phyloP scores from a whole-genome alignment of 2,329 filamentous ascomycete species.

The Kalaharituber pfeilii region DNA sequence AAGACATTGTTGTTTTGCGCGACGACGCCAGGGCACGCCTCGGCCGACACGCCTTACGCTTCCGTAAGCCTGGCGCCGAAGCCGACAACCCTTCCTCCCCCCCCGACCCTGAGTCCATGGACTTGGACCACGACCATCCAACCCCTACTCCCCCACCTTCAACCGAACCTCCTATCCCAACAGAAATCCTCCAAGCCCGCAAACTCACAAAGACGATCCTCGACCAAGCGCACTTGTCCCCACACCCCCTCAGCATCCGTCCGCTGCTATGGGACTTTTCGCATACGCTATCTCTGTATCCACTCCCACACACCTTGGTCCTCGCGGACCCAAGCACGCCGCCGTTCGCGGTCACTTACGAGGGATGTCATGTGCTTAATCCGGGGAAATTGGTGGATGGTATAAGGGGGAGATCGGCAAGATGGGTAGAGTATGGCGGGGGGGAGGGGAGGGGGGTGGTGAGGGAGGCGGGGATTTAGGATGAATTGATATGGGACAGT shows the following conservation, averaged over 20 bases:
- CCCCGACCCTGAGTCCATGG: slow-evolving; percentile 19
- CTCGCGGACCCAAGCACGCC: slow-evolving; percentile 67
- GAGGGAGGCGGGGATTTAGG: slow-evolving; percentile 6
- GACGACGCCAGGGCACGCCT: slow-evolving; percentile 73
- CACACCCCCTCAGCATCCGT: slow-evolving; percentile 61
- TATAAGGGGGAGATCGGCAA: slow-evolving; percentile 48
- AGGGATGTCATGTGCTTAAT: slow-evolving; percentile 92
- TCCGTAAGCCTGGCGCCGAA: slow-evolving; percentile 32
- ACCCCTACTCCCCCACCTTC: background rate
- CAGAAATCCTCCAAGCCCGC: slow-evolving; percentile 38
- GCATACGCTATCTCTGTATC: slow-evolving; percentile 58
- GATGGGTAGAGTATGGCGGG: slow-evolving; percentile 79
- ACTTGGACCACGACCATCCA: slow-evolving; percentile 12
- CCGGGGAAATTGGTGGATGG: slow-evolving; percentile 59
- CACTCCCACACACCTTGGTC: slow-evolving; percentile 66
- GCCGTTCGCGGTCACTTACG: slow-evolving; percentile 76
- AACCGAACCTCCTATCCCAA: slow-evolving; percentile 14
- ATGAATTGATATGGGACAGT: background rate
- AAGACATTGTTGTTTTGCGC: slow-evolving; percentile 73
- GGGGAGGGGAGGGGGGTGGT: slow-evolving; percentile 32
- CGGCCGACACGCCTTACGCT: slow-evolving; percentile 55
- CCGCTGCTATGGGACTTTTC: slow-evolving; percentile 86
- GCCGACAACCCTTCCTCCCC: background rate
- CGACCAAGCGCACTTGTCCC: slow-evolving; percentile 75
- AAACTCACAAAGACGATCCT: slow-evolving; percentile 80